Evolutionary conservation across 768 basidiomycete species (phyloP), one percentile per base, ranked within the genome.

Genomic region (Boletus reticuloceps): DNA sequence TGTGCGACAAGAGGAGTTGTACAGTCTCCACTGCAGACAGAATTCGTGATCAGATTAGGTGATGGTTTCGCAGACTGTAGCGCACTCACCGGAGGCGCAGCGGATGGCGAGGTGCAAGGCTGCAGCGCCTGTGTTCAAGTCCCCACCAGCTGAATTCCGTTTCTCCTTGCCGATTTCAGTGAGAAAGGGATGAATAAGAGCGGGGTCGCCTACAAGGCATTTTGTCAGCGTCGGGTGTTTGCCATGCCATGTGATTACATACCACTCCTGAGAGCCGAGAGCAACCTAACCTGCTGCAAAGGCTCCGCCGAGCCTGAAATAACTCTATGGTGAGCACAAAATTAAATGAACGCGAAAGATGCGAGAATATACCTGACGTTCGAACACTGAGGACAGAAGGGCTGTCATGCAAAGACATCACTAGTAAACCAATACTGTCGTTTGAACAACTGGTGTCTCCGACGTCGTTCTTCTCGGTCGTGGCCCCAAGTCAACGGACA

Each of bases 51-150:
- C 20, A 41, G 58, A 47, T 46, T 44, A 50, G 38, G 29, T 40
- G 54, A 45, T 17, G 16, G 19, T 6, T 3, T 31, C 36, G 34
- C n/a, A n/a, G 10, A 45, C n/a, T 8, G 40, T 16, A 49, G 19
- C 38, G 8, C n/a, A 73, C 83, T 22, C 61, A 89, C 88, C 79
- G 11, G 85, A 85, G 54, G 82, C 89, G 68, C 91, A 92, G 41
- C 88, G 81, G n/a, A 93, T 83, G 12, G 89, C 90, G 3, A 93
- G 81, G 69, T 93, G 90, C 8, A 93, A 73, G 0, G 88, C 88
- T 4, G 88, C 85, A 6, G 89, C 86, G 13, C 82, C 87, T 1
- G 85, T 80, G 64, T 91, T 86, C 0, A 84, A 55, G 16, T 79
- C 77, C 14, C 69, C 72, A 19, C 81, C 82, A 0, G 65, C 52